Percentiles rank a stretch among this genome's conserved stretches.
These are phyloP conservation scores for Pseudoturritis turrita DNA, from an alignment of 345 rosid genomes.

Conservation along the genomic window DNA sequence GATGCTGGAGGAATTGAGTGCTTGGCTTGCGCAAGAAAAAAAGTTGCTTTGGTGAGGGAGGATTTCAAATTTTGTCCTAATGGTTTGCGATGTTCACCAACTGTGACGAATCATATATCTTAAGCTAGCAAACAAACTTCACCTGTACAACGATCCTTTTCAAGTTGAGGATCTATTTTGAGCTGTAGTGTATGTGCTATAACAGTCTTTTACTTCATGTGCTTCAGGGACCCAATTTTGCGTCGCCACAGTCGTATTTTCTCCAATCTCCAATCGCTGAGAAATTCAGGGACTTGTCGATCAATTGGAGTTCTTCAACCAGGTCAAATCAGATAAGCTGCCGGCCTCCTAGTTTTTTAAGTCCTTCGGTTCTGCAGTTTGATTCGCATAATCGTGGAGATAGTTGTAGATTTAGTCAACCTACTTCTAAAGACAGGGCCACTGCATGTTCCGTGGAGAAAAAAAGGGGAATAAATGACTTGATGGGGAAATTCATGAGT, in stretches of 20 bases:
- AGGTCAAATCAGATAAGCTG: constrained; percentile 73
- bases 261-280: constrained; percentile 47
- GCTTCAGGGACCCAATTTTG: constrained; percentile 55
- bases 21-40: constrained; percentile 64
- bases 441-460: constrained; percentile 45
- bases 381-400: constrained; percentile 45
- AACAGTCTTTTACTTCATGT: constrained; percentile 15
- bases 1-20: constrained; percentile 97
- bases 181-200: not conserved
- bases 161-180: not conserved
- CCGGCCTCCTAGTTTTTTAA: constrained; percentile 69
- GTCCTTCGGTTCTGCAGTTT: constrained; percentile 53
- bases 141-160: constrained; percentile 7
- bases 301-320: constrained; percentile 61
- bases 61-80: constrained; percentile 14
- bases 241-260: constrained; percentile 42
- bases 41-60: constrained; percentile 51
- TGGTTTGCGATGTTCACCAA: constrained; percentile 8
- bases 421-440: constrained; percentile 44
- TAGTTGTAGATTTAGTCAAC: constrained; percentile 45
- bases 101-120: not conserved
- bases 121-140: constrained; percentile 5
- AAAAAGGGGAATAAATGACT: constrained; percentile 46
- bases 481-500: constrained; percentile 55
- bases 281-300: constrained; percentile 48